These are phyloP conservation scores for Globisporangium middletonii DNA, from an alignment of 352 stramenopile species.

Conservation along the genomic window DNA sequence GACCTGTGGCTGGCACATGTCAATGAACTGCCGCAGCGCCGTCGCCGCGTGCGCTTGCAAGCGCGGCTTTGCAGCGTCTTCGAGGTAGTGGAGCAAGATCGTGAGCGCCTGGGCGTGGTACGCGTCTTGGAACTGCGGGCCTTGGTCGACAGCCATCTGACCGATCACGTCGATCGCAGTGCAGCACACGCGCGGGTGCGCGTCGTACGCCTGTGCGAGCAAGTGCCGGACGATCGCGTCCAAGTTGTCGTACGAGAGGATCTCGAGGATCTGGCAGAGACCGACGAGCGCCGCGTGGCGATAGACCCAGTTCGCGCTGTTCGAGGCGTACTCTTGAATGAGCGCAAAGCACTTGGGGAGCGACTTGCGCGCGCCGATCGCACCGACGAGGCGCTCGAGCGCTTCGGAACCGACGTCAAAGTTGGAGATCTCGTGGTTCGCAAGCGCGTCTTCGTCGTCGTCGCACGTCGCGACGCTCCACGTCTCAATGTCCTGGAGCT, in stretches of 20 bases:
- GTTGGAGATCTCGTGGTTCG: constrained; percentile 76
- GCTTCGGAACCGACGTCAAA: constrained; percentile 84
- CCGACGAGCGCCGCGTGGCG: constrained; percentile 74
- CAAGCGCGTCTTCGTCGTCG: constrained; percentile 48
- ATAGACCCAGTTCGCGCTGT: constrained; percentile 60
- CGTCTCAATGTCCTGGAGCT: constrained; percentile 64
- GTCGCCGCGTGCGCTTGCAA: constrained; percentile 74
- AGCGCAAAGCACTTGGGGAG: constrained; percentile 70
- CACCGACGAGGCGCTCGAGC: constrained; percentile 59
- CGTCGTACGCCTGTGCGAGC: constrained; percentile 57
- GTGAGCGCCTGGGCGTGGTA: constrained; percentile 66
- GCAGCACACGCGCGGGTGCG: constrained; percentile 74
- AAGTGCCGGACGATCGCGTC: constrained; percentile 68
- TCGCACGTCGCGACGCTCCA: constrained; percentile 68
- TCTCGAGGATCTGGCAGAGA: constrained; percentile 77
- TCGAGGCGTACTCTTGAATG: constrained; percentile 67
- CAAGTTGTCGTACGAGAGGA: constrained; percentile 53
- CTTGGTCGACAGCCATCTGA: constrained; percentile 74
- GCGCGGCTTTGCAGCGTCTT: constrained; percentile 49
- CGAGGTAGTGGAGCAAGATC: constrained; percentile 58
- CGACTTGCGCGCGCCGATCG: constrained; percentile 63
- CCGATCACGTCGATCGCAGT: constrained; percentile 82
- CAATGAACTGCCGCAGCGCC: constrained; percentile 77
- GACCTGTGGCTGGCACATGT: constrained; percentile 63
- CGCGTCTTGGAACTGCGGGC: constrained; percentile 66